Base-by-base conservation (phyloP, 192 early-diverging fungal genomes). In the Ambispora gerdemannii region DNA sequence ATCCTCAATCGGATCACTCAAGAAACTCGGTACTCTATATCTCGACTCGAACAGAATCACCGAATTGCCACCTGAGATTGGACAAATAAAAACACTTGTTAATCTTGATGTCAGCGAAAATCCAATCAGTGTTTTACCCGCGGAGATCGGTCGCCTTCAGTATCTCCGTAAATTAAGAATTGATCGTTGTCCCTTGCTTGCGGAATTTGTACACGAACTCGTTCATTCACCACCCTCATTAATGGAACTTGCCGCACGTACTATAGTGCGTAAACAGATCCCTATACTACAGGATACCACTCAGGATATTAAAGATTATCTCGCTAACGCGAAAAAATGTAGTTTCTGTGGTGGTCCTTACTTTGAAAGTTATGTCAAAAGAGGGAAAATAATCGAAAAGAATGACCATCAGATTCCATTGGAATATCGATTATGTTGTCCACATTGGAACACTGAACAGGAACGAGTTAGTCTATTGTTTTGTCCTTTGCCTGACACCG, bases 261-360 rank as follows among this genome's bases (percentile, higher is more conserved):
- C 84, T 20, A 82, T 93, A 52, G 84, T 91, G 6, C 82, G 89
- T n/a, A 77, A 86, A 7, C 79, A 90, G 43, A 64, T 91, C 13
- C 77, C 83, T 3, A 74, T 92, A 51, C 83, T 84, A 13, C 34
- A 76, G 11, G 61, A 77, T 59, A 70, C 83, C 8, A 73, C 81
- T 3, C 75, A 76, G 13, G 78, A 92, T 34, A 49, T 95, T 24
- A 84, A 86, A 72, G 74, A 75, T 20, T 94, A 92, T 73, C 67
- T 95, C 30, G 76, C 77, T 4, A 83, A 79, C 15, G 81, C 82
- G 0, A 72, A 82, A 22, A 62, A 70, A 22, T 95, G 93, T 74
- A 80, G 87, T 6, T 92, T 88, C 78, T 95, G 93, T 73, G 73
- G 76, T 15, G 92, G 93, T 7, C 93, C 93, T 10, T 92, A 87